A percentile compares a stretch with the other conserved stretches of the same genome.
Conservation (phyloP, 495 filamentous ascomycete genomes). For the Sordaria brevicollis region DNA sequence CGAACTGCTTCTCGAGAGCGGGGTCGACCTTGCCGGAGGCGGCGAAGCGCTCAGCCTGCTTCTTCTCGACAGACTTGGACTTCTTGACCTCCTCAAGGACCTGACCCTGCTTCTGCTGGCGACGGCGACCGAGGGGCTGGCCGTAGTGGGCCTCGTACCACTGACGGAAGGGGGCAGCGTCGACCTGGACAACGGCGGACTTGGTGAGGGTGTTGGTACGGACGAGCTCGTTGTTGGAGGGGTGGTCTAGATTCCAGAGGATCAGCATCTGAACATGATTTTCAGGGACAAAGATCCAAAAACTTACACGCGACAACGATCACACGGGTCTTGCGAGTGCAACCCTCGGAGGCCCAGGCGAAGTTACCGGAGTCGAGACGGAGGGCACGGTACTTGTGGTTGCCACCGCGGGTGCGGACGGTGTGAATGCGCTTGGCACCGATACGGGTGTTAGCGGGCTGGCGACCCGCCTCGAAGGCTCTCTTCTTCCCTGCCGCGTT, state of each 20-base stretch:
- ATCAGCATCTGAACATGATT: constrained; percentile 2
- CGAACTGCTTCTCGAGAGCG: constrained; percentile 93
- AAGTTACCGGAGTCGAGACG: constrained; percentile 99
- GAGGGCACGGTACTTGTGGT: constrained; percentile 98
- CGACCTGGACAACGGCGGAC: constrained; percentile 95
- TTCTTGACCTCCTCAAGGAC: constrained; percentile 67
- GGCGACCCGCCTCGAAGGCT: constrained; percentile 99
- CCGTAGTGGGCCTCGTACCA: constrained; percentile 99
- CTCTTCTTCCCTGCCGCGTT: constrained; percentile 56
- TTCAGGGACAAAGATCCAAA: background rate
- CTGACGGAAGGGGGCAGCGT: constrained; percentile 96
- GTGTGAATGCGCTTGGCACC: constrained; percentile 96
- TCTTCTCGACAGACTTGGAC: constrained; percentile 86
- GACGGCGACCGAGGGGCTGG: constrained; percentile 71
- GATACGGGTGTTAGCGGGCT: constrained; percentile 98
- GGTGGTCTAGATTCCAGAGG: constrained; percentile 48
- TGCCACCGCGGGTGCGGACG: constrained; percentile 96
- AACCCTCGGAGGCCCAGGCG: constrained; percentile 95
- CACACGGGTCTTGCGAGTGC: constrained; percentile 96
- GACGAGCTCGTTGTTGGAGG: constrained; percentile 99
- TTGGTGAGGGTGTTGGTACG: constrained; percentile 99
- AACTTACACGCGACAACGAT: constrained; percentile 72
- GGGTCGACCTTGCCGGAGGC: constrained; percentile 83
- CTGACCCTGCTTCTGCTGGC: constrained; percentile 66
- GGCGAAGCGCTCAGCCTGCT: constrained; percentile 79